Evolutionary conservation across 805 yeast genomes (phyloP), one percentile per base, ranked within the genome.

Genomic region (Priceomyces melissophilus): DNA sequence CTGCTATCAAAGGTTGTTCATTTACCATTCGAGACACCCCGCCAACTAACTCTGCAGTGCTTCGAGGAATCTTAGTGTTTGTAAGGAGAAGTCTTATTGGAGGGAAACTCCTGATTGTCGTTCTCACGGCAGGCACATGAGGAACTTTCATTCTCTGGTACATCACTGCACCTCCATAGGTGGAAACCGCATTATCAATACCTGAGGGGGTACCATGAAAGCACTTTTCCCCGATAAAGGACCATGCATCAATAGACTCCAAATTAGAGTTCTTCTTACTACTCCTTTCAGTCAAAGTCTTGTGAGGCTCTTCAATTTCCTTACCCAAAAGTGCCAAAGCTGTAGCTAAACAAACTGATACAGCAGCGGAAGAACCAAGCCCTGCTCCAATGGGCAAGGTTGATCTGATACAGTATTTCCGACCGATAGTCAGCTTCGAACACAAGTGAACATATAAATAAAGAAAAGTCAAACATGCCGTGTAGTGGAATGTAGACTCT

Each of bases 141-240:
- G 84, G 75, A 40, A 68, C 65, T 12, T 65, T 63, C 67, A 59
- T 67, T 54, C 95, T 77, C 63, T 85, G 91, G 64, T 82, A 91
- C 79, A 83, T 71, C 1, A 93, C 96, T 0, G 98, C 98, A 35
- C 97, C 97, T 15, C 99, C 99, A 50, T 82, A 82, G 0, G 96
- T 85, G 2, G 98, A 95, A 37, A 91, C 97, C 0, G 96, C 89
- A 57, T 93, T 93, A 60, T 93, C 99, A 39, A 93, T 88, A 10
- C 99, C 99, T 13, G 95, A 83, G 7, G 99, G 99, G 52, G 86
- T 89, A 1, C 98, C 98, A 58, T 91, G 98, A 50, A 90, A 86
- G 58, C 97, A 88, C 58, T 84, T 84, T 61, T 93, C 99, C 30
- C 97, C 98, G 69, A 91, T 73, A 48, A 84, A 84, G 1, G 98